A percentile compares a stretch with the other conserved stretches of the same genome.
phyloP scores from a whole-genome alignment of 371 early-diverging fungal genomes.

The Encephalitozoon cuniculi region DNA sequence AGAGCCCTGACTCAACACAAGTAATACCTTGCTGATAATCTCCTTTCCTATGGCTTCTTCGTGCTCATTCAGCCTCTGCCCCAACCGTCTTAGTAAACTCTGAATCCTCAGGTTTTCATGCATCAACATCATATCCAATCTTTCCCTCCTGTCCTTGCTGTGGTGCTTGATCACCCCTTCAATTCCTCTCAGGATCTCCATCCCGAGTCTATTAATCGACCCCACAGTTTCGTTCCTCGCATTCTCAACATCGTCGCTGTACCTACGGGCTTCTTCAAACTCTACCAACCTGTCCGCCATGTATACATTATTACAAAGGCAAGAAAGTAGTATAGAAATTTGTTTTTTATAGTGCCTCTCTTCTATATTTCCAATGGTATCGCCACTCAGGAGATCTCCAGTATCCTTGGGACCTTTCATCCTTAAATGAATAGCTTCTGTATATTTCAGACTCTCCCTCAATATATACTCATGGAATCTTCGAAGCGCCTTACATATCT shows the following conservation, averaged over 20 bases:
- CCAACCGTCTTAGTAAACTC: not conserved
- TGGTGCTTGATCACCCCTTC: not conserved
- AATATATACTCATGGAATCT: not conserved
- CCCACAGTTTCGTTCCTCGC: not conserved
- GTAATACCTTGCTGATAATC: not conserved
- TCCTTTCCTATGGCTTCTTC: not conserved
- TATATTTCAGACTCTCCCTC: not conserved
- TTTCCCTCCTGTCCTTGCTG: not conserved
- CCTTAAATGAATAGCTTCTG: not conserved
- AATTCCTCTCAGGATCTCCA: not conserved
- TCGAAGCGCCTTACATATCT: not conserved
- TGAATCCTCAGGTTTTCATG: not conserved
- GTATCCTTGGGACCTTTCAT: not conserved
- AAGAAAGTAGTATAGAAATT: not conserved
- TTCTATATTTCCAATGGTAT: not conserved
- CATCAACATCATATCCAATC: not conserved
- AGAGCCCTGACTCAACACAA: conserved; percentile 27
- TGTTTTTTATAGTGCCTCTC: not conserved
- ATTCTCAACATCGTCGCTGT: not conserved
- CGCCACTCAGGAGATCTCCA: not conserved
- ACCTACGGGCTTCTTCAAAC: not conserved
- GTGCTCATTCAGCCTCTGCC: not conserved
- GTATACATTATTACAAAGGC: not conserved
- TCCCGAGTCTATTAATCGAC: not conserved
- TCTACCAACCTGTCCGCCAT: not conserved